Percentiles rank a stretch among this genome's conserved stretches.
phyloP scores from a whole-genome alignment of 768 basidiomycete species.

The Russula griseocarnosa region DNA sequence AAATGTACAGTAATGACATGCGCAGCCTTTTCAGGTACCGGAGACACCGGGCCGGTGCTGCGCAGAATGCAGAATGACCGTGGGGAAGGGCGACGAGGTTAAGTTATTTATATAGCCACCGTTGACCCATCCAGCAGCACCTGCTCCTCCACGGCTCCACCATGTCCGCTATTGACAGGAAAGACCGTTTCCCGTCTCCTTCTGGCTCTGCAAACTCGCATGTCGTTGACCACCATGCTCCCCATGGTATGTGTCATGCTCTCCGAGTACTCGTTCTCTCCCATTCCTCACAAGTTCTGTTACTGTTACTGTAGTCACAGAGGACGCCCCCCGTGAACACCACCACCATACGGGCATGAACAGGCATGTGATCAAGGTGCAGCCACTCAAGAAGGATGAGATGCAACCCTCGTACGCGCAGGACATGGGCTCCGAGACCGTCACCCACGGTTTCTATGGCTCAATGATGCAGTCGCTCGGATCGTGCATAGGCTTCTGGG shows the following conservation, averaged over 20 bases:
- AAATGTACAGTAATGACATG: too few relatives aligned
- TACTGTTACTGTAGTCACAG: slow-evolving; percentile 50
- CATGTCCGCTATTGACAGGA: slow-evolving; percentile 20
- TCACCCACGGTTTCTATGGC: slow-evolving; percentile 84
- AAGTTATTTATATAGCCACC: too few relatives aligned
- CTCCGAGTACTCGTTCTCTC: slow-evolving; percentile 7
- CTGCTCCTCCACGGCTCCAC: neutral
- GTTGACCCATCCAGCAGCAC: neutral
- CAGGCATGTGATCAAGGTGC: slow-evolving; percentile 64
- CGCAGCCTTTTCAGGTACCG: too few relatives aligned
- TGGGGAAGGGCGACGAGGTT: neutral
- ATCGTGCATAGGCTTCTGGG: slow-evolving; percentile 56
- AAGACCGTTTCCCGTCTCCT: slow-evolving; percentile 22
- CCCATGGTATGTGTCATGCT: slow-evolving; percentile 23
- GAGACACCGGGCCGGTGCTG: neutral
- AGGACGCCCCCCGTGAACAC: slow-evolving; percentile 38
- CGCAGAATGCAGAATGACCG: too few relatives aligned
- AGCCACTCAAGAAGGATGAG: slow-evolving; percentile 77
- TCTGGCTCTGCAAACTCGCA: slow-evolving; percentile 6
- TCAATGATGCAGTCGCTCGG: slow-evolving; percentile 74
- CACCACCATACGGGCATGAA: neutral
- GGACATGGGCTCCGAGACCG: slow-evolving; percentile 71
- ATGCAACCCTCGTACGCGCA: slow-evolving; percentile 97
- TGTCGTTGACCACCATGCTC: slow-evolving; percentile 28
- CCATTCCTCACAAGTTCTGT: slow-evolving; percentile 21